Evolutionary conservation across 345 rosid species (phyloP).

Genomic region (Eucalyptus erythrocorys): DNA sequence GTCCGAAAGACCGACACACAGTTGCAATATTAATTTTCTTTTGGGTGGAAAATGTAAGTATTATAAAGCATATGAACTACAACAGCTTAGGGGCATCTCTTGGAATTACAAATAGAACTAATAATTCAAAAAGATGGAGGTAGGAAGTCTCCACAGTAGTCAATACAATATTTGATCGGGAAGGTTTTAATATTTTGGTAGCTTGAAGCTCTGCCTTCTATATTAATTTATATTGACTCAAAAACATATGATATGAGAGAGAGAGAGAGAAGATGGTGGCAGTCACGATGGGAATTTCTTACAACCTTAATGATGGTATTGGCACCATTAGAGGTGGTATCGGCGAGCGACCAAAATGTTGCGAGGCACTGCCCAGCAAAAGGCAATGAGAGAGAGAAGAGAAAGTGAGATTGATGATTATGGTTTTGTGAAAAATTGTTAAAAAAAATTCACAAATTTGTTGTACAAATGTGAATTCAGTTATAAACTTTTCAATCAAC

Average conservation of each 20-base stretch:
- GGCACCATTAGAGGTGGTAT: background rate
- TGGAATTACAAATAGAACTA: too few relatives aligned
- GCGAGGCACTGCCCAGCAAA: background rate
- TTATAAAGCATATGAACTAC: too few relatives aligned
- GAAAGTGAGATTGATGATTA: background rate
- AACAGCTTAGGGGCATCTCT: too few relatives aligned
- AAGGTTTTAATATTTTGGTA: too few relatives aligned
- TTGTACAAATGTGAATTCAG: rapidly evolving
- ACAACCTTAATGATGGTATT: background rate
- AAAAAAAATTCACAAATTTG: rapidly evolving
- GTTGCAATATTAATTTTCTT: background rate
- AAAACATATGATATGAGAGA: too few relatives aligned
- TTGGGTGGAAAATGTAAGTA: too few relatives aligned
- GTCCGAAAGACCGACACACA: background rate
- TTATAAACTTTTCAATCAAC: rapidly evolving
- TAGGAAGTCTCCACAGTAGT: too few relatives aligned
- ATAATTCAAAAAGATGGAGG: too few relatives aligned
- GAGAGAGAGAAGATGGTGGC: background rate
- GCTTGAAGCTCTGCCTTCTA: too few relatives aligned
- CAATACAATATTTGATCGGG: rapidly evolving
- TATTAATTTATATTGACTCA: too few relatives aligned
- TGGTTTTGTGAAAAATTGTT: background rate
- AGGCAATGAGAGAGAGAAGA: background rate
- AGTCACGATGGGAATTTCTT: background rate
- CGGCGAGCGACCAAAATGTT: rapidly evolving